Percentiles rank a stretch among this genome's conserved stretches.
These are phyloP conservation scores for Asterionellopsis glacialis DNA, from an alignment of 108 stramenopile species.

Conservation along the genomic window DNA sequence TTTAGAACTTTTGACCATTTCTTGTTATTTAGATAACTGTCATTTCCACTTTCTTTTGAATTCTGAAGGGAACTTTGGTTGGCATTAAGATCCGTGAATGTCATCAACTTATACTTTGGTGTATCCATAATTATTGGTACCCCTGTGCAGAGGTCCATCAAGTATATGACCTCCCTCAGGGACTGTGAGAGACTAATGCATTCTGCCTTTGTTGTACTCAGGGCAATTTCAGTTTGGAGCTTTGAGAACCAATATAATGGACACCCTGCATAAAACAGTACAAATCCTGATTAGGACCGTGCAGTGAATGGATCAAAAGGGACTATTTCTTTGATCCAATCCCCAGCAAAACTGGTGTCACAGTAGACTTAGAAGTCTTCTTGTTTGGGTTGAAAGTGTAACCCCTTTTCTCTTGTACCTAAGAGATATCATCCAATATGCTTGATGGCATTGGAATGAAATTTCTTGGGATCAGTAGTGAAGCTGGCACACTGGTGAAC, in stretches of 20 bases:
- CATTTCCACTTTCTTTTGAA: too few species aligned
- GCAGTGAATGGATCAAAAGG: not conserved
- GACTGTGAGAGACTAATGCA: slow-evolving; percentile 12
- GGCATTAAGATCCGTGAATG: too few species aligned
- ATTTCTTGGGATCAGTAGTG: slow-evolving; percentile 4
- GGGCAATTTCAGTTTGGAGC: slow-evolving; percentile 22
- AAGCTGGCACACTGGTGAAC: too few species aligned
- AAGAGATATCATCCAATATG: slow-evolving; percentile 11
- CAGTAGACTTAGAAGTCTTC: slow-evolving; percentile 12
- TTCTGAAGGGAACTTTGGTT: too few species aligned
- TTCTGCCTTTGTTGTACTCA: slow-evolving; percentile 36
- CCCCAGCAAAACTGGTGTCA: slow-evolving; percentile 3
- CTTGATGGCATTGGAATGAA: slow-evolving; percentile 14
- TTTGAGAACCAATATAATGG: slow-evolving; percentile 19
- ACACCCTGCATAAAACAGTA: slow-evolving; percentile 19
- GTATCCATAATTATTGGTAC: too few species aligned
- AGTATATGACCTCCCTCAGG: slow-evolving; percentile 21
- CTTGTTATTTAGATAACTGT: too few species aligned
- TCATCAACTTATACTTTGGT: too few species aligned
- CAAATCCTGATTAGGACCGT: slow-evolving; percentile 18
- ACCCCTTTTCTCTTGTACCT: too few species aligned
- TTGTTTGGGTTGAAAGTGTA: too few species aligned
- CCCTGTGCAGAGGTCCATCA: slow-evolving; percentile 32
- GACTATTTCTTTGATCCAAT: not conserved
- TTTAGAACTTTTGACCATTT: too few species aligned